Conservation (phyloP, 305 asterid genomes). For the Lippia alba region DNA sequence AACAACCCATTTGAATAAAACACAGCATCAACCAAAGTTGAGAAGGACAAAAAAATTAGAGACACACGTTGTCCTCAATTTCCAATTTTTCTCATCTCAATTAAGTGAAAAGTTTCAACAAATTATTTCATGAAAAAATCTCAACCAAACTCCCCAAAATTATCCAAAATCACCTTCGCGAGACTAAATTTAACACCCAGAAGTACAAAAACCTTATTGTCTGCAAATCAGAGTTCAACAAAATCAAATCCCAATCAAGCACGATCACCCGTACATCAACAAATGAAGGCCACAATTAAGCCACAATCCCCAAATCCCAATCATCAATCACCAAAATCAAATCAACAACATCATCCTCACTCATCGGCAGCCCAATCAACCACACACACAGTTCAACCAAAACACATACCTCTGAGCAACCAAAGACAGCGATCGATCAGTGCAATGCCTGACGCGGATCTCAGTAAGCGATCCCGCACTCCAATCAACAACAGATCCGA, state of each 20-base stretch:
- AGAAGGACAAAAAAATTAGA: not conserved
- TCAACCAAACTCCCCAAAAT: not conserved
- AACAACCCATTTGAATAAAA: not conserved
- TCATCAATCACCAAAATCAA: not conserved
- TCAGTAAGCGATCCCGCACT: conserved; percentile 54
- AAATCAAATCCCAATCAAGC: not conserved
- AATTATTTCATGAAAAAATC: not conserved
- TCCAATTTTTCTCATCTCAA: not conserved
- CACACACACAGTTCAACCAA: conserved; percentile 3
- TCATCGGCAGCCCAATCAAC: conserved; percentile 5
- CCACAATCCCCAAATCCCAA: conserved; percentile 5
- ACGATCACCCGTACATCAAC: not conserved
- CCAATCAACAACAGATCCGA: conserved; percentile 69
- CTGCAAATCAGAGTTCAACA: conserved; percentile 5
- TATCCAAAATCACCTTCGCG: not conserved
- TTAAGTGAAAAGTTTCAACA: not conserved
- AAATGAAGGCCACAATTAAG: conserved; percentile 1
- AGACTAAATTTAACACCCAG: not conserved
- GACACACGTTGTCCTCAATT: not conserved
- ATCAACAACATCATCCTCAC: not conserved
- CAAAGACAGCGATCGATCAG: conserved; percentile 67
- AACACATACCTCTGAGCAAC: conserved; percentile 62
- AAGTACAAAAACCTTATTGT: not conserved
- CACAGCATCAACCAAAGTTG: not conserved
- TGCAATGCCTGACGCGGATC: conserved; percentile 81